Conservation (phyloP, 2,329 filamentous ascomycete genomes). For the Fonsecaea monophora region DNA sequence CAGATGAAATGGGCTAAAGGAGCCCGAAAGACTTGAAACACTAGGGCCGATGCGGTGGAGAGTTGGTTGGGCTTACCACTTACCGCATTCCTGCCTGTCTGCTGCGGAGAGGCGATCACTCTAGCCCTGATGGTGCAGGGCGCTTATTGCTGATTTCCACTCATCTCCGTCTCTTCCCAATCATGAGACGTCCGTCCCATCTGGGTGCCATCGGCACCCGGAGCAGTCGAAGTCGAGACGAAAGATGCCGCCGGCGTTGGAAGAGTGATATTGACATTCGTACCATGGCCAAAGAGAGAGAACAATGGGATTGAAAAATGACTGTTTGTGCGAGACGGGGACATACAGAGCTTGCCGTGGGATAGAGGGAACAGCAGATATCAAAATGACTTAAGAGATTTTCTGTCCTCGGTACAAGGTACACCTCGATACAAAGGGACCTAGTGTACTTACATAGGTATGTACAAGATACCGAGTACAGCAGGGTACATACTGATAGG, state of each 20-base stretch:
- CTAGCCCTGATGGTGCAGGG: neutral
- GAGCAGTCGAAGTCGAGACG: neutral
- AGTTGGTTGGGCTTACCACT: slow-evolving; percentile 2
- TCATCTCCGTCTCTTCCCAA: neutral
- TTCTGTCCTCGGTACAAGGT: too few relatives aligned
- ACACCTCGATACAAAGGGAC: too few relatives aligned
- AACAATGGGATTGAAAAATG: neutral
- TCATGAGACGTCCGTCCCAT: neutral
- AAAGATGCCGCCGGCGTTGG: neutral
- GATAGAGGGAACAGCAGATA: too few relatives aligned
- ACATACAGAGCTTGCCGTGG: too few relatives aligned
- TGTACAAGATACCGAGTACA: too few relatives aligned
- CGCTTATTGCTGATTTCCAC: slow-evolving; percentile 20
- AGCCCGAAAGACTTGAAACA: slow-evolving; percentile 19
- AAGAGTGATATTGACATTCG: neutral
- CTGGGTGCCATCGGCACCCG: too few relatives aligned
- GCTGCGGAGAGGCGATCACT: neutral
- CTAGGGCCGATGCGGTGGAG: neutral
- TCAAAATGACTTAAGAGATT: too few relatives aligned
- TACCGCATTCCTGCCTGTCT: neutral
- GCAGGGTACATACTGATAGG: too few relatives aligned
- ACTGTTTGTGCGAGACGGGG: neutral
- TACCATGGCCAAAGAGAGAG: neutral
- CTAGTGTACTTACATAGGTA: too few relatives aligned
- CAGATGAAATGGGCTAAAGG: neutral